phyloP scores from a whole-genome alignment of 83 land plant genomes.

The Isoetes engelmannii region DNA sequence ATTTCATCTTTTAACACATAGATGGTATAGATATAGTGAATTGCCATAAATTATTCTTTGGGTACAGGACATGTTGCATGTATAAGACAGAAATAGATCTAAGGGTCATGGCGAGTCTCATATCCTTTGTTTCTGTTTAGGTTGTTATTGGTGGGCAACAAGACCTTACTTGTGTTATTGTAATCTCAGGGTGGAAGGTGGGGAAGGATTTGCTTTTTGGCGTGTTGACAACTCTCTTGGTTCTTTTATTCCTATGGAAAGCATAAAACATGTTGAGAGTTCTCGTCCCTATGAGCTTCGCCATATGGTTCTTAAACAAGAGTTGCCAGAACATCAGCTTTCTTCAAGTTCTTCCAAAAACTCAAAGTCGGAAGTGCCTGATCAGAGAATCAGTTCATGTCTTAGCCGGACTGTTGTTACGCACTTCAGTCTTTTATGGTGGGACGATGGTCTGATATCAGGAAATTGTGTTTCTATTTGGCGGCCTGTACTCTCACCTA shows the following conservation, averaged over 20 bases:
- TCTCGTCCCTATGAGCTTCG: constrained; percentile 57
- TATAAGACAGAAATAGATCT: no score
- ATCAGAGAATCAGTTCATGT: neutral
- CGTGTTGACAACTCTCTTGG: constrained; percentile 77
- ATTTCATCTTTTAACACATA: neutral
- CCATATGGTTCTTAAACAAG: constrained; percentile 19
- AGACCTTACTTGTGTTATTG: no score
- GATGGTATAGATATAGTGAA: neutral
- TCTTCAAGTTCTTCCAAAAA: neutral
- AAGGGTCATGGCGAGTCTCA: no score
- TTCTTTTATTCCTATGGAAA: constrained; percentile 55
- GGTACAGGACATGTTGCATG: no score
- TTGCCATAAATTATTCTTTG: neutral
- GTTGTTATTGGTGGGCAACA: no score
- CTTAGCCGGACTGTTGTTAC: constrained; percentile 28
- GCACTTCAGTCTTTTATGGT: constrained; percentile 75
- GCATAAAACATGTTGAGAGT: constrained; percentile 16
- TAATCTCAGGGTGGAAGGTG: neutral
- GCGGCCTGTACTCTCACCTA: constrained; percentile 74
- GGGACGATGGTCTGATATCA: constrained; percentile 55
- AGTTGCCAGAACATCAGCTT: constrained; percentile 13
- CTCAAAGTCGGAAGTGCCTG: neutral
- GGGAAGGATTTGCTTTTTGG: constrained; percentile 58
- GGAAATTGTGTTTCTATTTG: constrained; percentile 66
- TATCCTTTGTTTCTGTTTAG: no score